phyloP scores from a whole-genome alignment of 179 eudicot genomes.

The Dionaea muscipula region DNA sequence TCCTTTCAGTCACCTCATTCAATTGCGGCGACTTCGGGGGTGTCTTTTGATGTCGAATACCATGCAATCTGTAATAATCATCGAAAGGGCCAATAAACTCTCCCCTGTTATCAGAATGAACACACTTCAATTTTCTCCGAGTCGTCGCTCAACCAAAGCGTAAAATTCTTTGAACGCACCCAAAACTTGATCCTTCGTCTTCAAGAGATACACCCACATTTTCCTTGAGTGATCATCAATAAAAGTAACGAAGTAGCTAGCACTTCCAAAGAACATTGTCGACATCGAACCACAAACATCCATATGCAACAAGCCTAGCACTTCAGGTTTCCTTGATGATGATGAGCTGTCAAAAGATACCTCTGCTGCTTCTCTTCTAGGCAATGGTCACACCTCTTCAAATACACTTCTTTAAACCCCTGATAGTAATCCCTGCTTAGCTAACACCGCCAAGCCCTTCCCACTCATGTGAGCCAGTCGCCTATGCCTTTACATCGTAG shows the following conservation, averaged over 20 bases:
- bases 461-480: too few species aligned
- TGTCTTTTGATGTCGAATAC: conserved; percentile 4
- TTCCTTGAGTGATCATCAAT: conserved; percentile 5
- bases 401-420: too few species aligned
- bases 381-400: too few species aligned
- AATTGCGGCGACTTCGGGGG: not conserved
- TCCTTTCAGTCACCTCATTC: not conserved
- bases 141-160: not conserved
- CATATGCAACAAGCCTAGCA: too few species aligned
- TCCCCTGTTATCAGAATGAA: not conserved
- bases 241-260: conserved; percentile 8
- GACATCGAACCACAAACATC: too few species aligned
- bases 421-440: too few species aligned
- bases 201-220: not conserved
- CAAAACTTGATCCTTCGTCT: not conserved
- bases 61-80: not conserved
- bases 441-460: too few species aligned
- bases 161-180: not conserved
- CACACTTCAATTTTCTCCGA: not conserved
- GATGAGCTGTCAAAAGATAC: too few species aligned
- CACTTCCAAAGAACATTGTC: too few species aligned
- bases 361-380: too few species aligned
- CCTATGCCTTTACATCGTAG: too few species aligned
- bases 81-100: conserved; percentile 9
- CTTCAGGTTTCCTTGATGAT: too few species aligned